Evolutionary conservation across 73 alveolate genomes (phyloP).

Genomic region (Uronychia setigera): DNA sequence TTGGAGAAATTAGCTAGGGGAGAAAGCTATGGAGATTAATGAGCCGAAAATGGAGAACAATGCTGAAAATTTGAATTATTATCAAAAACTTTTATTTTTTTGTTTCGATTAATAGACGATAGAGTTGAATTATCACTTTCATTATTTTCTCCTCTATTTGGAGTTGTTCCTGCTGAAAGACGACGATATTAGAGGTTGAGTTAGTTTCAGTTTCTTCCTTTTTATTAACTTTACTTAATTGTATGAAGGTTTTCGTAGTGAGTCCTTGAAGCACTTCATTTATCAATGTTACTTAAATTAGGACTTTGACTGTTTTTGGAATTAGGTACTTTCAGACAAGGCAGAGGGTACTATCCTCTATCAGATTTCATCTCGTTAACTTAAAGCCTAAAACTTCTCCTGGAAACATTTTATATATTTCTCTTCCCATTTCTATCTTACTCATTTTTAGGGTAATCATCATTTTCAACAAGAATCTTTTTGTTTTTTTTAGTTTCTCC

Average conservation of each 20-base stretch:
- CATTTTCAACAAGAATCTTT: neutral
- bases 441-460: neutral
- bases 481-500: neutral
- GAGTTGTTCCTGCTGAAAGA: neutral
- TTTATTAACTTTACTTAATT: neutral
- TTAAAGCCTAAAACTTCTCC: neutral
- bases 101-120: no score
- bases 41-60: neutral
- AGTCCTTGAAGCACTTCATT: no score
- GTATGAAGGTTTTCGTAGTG: neutral
- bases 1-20: no score
- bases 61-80: no score
- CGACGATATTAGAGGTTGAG: neutral
- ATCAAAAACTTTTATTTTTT: no score
- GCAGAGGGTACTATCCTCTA: neutral
- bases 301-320: neutral
- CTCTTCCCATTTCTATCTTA: neutral
- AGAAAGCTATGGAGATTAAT: neutral
- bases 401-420: neutral
- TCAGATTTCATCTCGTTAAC: neutral
- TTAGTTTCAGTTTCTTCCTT: neutral
- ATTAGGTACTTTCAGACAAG: neutral
- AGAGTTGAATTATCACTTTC: no score
- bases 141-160: neutral
- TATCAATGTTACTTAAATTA: no score